phyloP scores from a whole-genome alignment of 1,139 yeast species.

The Scheffersomyces stambukii region DNA sequence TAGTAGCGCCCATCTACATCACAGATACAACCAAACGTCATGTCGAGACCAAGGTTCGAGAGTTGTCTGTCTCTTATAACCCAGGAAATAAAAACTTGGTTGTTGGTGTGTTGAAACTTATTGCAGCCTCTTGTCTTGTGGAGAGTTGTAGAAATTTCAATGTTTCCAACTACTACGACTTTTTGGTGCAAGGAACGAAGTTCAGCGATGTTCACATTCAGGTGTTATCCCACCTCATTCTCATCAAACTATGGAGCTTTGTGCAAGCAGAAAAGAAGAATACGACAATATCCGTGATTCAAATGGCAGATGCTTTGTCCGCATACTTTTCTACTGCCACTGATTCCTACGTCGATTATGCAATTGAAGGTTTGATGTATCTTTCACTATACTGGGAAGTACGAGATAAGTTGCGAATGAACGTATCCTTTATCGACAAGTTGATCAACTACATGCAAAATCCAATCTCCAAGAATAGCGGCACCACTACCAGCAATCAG shows the following conservation, averaged over 20 bases:
- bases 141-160: slow-evolving; percentile 34
- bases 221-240: slow-evolving; percentile 28
- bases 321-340: slow-evolving; percentile 14
- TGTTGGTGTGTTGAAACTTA: slow-evolving; percentile 17
- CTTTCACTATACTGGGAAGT: slow-evolving; percentile 34
- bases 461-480: slow-evolving; percentile 8
- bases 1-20: slow-evolving; percentile 18
- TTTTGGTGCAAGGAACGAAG: slow-evolving; percentile 15
- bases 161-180: slow-evolving; percentile 22
- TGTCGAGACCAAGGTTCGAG: slow-evolving; percentile 7
- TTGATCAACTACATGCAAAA: too few relatives aligned
- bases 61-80: not conserved
- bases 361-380: slow-evolving; percentile 47
- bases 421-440: slow-evolving; percentile 24
- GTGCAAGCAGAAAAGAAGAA: slow-evolving; percentile 22
- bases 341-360: slow-evolving; percentile 14
- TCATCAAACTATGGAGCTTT: slow-evolving; percentile 44
- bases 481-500: slow-evolving; percentile 12
- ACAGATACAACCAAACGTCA: slow-evolving; percentile 15
- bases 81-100: too few relatives aligned
- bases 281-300: too few relatives aligned
- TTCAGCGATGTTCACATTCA: slow-evolving; percentile 16
- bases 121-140: slow-evolving; percentile 33
- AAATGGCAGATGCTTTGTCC: slow-evolving; percentile 17
- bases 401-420: slow-evolving; percentile 27